Base-by-base conservation (phyloP, 768 basidiomycete species). In the Trametes meyenii region DNA sequence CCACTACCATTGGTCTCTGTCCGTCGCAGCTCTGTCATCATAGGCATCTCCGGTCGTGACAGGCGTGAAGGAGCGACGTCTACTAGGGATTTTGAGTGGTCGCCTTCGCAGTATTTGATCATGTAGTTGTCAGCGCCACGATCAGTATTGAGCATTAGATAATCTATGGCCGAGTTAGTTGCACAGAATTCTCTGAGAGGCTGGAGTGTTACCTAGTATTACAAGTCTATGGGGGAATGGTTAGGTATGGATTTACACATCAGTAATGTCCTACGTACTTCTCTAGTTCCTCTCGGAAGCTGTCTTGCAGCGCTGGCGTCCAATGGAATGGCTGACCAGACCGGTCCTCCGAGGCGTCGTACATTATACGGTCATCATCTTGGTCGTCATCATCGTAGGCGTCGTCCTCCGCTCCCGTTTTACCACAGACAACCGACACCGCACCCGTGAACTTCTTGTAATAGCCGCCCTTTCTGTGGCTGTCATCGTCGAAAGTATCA, bases 81-180 rank as follows among this genome's bases (percentile, higher is more conserved):
- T 29, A 94, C 86, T 45, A 90, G 79, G 0, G 86, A 76, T 70
- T 89, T 92, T 64, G 92, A 90, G 59, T 90, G 89, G 42, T 85
- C 86, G 45, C 83, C 88, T 74, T 91, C 89, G 71, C 92, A 94
- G 70, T 88, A 92, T 72, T 92, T 94, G 75, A 94, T 89, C 92
- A 94, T 94, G 74, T 90, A 94, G 72, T 94, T 93, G 77, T 94
- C 92, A 0, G 91, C 88, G 17, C 85, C 88, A 52, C 93, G 85
- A 71, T 94, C 94, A 19, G 94, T 96, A 72, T 95, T 96, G 54
- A 93, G 85, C 89, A 96, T 96, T 45, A 96, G 79, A 74, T 90
- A 94, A 74, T 96, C 93, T 90, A 52, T 21, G 8, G 5, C n/a
- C n/a, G 33, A n/a, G 53, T 67, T 43, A 67, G 57, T 23, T 45